A percentile compares a stretch with the other conserved stretches of the same genome.
Conservation (phyloP, 2,329 filamentous ascomycete species). For the Scortechinia acanthostroma region DNA sequence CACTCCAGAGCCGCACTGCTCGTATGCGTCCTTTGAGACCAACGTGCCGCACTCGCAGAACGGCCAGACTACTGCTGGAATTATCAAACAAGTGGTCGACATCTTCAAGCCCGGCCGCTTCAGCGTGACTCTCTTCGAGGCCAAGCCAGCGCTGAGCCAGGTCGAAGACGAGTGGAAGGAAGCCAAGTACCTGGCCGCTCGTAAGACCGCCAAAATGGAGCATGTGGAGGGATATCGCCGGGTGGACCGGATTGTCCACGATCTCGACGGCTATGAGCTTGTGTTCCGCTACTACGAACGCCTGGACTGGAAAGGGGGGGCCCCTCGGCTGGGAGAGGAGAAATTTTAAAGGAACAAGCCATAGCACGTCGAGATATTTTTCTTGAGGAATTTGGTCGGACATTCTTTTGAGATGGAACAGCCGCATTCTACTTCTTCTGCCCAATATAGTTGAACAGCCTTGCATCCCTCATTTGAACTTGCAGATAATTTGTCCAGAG, state of each 20-base stretch:
- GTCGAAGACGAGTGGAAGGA: slow-evolving; percentile 23
- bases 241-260: slow-evolving; percentile 90
- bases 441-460: too few relatives aligned
- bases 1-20: slow-evolving; percentile 92
- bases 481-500: too few relatives aligned
- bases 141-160: slow-evolving; percentile 50
- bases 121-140: slow-evolving; percentile 92
- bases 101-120: slow-evolving; percentile 98
- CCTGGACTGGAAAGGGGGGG: slow-evolving; percentile 63
- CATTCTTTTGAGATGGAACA: too few relatives aligned
- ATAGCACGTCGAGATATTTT: too few relatives aligned
- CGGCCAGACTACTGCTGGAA: slow-evolving; percentile 79
- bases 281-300: slow-evolving; percentile 95
- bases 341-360: slow-evolving; percentile 12
- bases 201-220: slow-evolving; percentile 56
- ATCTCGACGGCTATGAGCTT: slow-evolving; percentile 93
- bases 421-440: too few relatives aligned
- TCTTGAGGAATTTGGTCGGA: too few relatives aligned
- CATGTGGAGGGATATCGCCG: slow-evolving; percentile 78
- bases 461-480: too few relatives aligned
- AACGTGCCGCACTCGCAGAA: slow-evolving; percentile 87
- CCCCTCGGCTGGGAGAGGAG: slow-evolving; percentile 46
- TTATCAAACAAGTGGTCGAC: slow-evolving; percentile 85
- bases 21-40: slow-evolving; percentile 95
- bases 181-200: slow-evolving; percentile 27